These are phyloP conservation scores for Aspergillus asperescens DNA, from an alignment of 495 filamentous ascomycete genomes.

Conservation along the genomic window DNA sequence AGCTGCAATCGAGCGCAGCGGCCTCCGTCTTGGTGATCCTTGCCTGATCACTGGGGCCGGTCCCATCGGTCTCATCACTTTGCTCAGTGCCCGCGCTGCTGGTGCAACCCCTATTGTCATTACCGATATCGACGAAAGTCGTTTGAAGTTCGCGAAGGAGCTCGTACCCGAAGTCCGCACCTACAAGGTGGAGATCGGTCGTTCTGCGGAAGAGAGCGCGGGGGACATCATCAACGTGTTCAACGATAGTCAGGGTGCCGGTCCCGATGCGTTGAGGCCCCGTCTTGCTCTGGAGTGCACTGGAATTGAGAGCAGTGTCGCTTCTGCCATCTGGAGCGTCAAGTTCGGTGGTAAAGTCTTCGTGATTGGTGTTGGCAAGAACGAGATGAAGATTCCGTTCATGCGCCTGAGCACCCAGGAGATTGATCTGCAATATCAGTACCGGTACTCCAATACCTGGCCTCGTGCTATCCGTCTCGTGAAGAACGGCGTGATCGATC, in stretches of 20 bases:
- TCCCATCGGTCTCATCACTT: constrained; percentile 81
- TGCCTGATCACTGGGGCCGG: constrained; percentile 85
- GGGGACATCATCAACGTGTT: constrained; percentile 54
- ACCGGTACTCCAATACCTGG: constrained; percentile 94
- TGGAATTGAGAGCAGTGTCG: constrained; percentile 83
- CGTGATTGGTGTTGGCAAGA: constrained; percentile 87
- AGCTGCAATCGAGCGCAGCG: constrained; percentile 74
- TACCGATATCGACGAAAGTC: constrained; percentile 85
- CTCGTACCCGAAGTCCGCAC: constrained; percentile 68
- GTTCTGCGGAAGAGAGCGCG: constrained; percentile 65
- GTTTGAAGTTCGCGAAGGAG: constrained; percentile 75
- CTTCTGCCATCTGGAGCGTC: constrained; percentile 76
- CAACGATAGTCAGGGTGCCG: constrained; percentile 38
- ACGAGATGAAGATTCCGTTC: constrained; percentile 90
- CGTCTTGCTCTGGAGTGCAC: constrained; percentile 82
- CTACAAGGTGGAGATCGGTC: constrained; percentile 64
- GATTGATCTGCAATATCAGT: constrained; percentile 92
- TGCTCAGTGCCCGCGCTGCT: constrained; percentile 75
- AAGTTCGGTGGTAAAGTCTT: constrained; percentile 94
- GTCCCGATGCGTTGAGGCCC: constrained; percentile 67
- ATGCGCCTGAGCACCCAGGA: constrained; percentile 86
- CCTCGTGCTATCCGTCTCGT: constrained; percentile 85
- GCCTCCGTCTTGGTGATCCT: constrained; percentile 73
- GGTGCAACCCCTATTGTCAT: constrained; percentile 84
- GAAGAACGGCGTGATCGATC: constrained; percentile 72